phyloP scores from a whole-genome alignment of 208 protist species.

The Phytomonas francai region DNA sequence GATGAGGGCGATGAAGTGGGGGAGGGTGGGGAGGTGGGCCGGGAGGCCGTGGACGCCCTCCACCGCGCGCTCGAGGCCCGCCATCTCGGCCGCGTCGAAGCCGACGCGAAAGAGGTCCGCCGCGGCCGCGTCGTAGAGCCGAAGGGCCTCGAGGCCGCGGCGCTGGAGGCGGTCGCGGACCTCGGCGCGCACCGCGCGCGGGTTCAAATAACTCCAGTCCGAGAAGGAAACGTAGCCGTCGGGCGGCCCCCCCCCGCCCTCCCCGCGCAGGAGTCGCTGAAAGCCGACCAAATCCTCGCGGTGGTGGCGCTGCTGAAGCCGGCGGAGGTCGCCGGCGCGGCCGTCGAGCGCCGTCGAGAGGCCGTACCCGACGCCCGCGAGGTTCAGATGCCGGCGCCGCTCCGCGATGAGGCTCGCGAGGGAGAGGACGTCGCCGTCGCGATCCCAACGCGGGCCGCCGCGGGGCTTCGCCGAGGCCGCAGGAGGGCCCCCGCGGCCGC shows the following conservation, averaged over 20 bases:
- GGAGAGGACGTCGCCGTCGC: constrained; percentile 28
- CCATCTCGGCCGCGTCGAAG: constrained; percentile 36
- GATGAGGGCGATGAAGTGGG: constrained; percentile 64
- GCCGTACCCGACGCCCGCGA: constrained; percentile 52
- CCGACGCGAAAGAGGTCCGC: constrained; percentile 57
- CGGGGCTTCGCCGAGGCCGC: neutral
- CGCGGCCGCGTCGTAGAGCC: constrained; percentile 48
- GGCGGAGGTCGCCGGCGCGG: constrained; percentile 57
- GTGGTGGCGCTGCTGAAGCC: constrained; percentile 72
- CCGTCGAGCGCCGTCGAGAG: constrained; percentile 38
- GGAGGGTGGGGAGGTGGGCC: constrained; percentile 54
- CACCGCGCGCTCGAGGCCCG: constrained; percentile 18
- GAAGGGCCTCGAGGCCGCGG: constrained; percentile 43
- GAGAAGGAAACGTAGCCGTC: constrained; percentile 44
- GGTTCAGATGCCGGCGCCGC: constrained; percentile 42
- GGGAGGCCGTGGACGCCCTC: constrained; percentile 30
- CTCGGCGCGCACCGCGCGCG: constrained; percentile 66
- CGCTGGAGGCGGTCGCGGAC: constrained; percentile 50
- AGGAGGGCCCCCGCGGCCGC: constrained; percentile 10
- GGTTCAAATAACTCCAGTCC: constrained; percentile 82
- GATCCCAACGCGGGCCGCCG: neutral
- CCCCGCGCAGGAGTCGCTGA: constrained; percentile 37
- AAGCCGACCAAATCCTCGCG: constrained; percentile 65
- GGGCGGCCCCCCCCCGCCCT: neutral
- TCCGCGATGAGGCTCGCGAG: constrained; percentile 64